Evolutionary conservation across 2,329 filamentous ascomycete species (phyloP), one percentile per base, ranked within the genome.

Genomic region (Ascosphaera pollenicola): DNA sequence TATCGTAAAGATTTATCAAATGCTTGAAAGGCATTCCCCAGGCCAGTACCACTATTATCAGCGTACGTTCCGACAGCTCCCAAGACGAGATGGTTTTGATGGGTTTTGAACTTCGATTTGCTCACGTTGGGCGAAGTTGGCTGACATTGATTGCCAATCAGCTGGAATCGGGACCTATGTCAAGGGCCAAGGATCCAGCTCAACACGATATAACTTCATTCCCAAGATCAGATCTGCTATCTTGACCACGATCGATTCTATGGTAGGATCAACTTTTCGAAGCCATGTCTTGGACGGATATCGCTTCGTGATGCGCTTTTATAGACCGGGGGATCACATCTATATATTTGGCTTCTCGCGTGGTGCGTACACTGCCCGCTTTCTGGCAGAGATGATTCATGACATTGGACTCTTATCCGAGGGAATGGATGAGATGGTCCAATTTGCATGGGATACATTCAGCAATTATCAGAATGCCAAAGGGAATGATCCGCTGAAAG

Each of bases 281-380:
- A 55, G 59, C 2, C 67, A 70, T 41, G 64, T 70, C 6, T 60
- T 65, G 37, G 62, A 59, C 3, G 67, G 65, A 0, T 70, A 70
- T 44, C 54, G 60, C 2, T 70, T 70, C 41, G 45, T 70, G 17
- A 70, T 70, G 67, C 59, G 63, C 8, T 66, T 65, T 47, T 69
- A 69, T 40, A 51, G 58, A 21, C 47, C 64, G 48, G 62, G 57
- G 0, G 64, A 65, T 44, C 60, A 61, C 37, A 66, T 70, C 26
- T 70, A 68, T 45, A 62, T 69, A 46, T 69, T 69, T 37, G 66
- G 66, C 10, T 69, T 69, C 47, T 64, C 60, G 6, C 60, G 66
- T 17, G 66, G 66, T 2, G 65, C 66, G 10, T 68, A 64, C 45
- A 67, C 63, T 1, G 66, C 66, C n/a, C 61, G 61, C 17, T 67